A percentile compares a stretch with the other conserved stretches of the same genome.
These are phyloP conservation scores for Leccinellum rugosiceps DNA, from an alignment of 768 basidiomycete species.

Conservation along the genomic window DNA sequence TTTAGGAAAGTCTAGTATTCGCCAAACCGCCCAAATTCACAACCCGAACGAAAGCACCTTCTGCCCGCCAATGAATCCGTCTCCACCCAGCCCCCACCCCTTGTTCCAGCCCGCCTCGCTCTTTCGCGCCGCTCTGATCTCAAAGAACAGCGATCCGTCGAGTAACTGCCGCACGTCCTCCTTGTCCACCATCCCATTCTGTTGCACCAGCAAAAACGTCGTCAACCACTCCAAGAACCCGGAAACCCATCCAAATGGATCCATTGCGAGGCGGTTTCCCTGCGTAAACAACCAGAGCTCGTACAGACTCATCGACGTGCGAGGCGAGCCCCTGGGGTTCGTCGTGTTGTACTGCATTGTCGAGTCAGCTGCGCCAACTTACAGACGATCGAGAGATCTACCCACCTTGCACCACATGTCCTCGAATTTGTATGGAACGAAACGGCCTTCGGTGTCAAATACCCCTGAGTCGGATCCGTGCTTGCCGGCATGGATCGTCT, in stretches of 20 bases:
- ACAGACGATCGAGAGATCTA: not conserved
- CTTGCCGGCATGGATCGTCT: slow-evolving; percentile 35
- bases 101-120: slow-evolving; percentile 25
- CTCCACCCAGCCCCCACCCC: slow-evolving; percentile 30
- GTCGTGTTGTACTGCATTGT: slow-evolving; percentile 14
- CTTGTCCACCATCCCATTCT: slow-evolving; percentile 37
- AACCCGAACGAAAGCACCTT: slow-evolving; percentile 29
- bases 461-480: slow-evolving; percentile 44
- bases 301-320: slow-evolving; percentile 26
- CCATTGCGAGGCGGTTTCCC: slow-evolving; percentile 34
- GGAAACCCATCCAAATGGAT: slow-evolving; percentile 36
- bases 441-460: slow-evolving; percentile 41
- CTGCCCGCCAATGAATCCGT: slow-evolving; percentile 31
- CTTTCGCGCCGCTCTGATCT: slow-evolving; percentile 26
- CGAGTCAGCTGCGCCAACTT: not conserved
- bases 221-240: slow-evolving; percentile 38
- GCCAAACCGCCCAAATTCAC: slow-evolving; percentile 1
- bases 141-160: slow-evolving; percentile 39
- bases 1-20: slow-evolving; percentile 3
- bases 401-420: slow-evolving; percentile 42
- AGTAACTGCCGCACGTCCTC: slow-evolving; percentile 41
- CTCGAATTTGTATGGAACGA: slow-evolving; percentile 40
- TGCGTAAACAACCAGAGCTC: slow-evolving; percentile 31
- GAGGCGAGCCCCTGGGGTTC: slow-evolving; percentile 7
- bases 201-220: slow-evolving; percentile 39